Base-by-base conservation (phyloP, 2,329 filamentous ascomycete species). In the Neopestalotiopsis sp. region DNA sequence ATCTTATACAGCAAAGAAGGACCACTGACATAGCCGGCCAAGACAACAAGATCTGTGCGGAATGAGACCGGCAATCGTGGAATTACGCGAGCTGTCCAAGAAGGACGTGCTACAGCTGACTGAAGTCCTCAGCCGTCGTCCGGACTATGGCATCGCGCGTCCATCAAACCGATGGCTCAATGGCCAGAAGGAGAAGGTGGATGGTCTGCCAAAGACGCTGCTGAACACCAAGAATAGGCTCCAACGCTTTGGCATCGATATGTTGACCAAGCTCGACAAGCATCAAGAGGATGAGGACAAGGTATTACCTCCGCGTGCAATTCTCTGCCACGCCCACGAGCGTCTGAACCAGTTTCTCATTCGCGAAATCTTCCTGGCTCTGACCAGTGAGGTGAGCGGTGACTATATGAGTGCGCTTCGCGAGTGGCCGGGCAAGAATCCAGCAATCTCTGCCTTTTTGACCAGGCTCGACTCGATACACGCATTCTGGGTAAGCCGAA, bases 291-390 rank as follows among this genome's bases (percentile, higher is more conserved):
- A 14, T 49, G 61, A 64, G 38, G 38, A 63, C 61, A 42, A 42
- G 4, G 67, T 76, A 7, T 70, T 77, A 5, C 73, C 77, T 65
- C 73, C 76, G 17, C 72, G 71, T 12, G 81, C 82, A 13, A 73
- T 78, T 7, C 76, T 87, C 4, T 88, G 86, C 71, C 14, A 66
- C 5, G 73, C 73, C 4, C 86, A 88, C 72, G 72, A 77, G 30
- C 66, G 45, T 0, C 79, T 88, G 4, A 79, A 86, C 56, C 78
- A 83, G 0, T 79, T 77, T 53, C 71, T 86, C 12, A 81, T 87
- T 17, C 81, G 81, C 58, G 78, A 78, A 20, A 73, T 87, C n/a
- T 84, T 84, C 73, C 63, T 80, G 20, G 77, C 83, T 5, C 62
- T 88, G 6, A 76, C 75, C 0, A 75, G 79, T 6, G 86, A 88